Conservation (phyloP, 495 filamentous ascomycete species). For the Xylaria castorea region DNA sequence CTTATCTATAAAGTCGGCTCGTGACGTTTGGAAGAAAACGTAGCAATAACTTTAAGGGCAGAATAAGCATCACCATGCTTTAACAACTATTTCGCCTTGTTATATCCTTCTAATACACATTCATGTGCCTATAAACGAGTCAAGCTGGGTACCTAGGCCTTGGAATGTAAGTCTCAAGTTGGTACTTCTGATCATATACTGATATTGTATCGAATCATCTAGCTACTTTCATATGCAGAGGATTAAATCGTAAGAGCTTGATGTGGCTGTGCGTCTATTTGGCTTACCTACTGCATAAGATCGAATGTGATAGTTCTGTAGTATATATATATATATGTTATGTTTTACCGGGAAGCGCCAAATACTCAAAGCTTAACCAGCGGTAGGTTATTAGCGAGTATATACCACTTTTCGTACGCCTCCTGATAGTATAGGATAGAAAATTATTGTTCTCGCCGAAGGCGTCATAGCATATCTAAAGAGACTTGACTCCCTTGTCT, state of each 20-base stretch:
- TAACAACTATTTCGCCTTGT: background rate
- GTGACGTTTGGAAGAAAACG: background rate
- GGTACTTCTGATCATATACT: background rate
- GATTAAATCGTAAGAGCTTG: background rate
- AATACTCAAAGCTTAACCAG: background rate
- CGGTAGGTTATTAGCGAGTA: background rate
- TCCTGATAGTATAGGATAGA: background rate
- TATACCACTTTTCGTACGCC: background rate
- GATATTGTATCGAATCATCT: background rate
- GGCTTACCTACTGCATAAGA: background rate
- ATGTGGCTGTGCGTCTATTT: background rate
- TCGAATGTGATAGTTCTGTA: background rate
- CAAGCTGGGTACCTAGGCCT: background rate
- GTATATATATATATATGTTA: background rate
- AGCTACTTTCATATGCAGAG: background rate
- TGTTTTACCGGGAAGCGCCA: conserved; percentile 3
- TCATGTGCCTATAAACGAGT: background rate
- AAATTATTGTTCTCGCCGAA: background rate
- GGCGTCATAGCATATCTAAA: background rate
- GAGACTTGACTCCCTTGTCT: background rate
- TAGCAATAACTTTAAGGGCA: background rate
- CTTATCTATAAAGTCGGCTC: background rate
- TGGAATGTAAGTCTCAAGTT: background rate
- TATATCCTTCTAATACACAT: background rate
- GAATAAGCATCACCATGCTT: background rate